Conservation (phyloP, 164 flowering plant species). For the Berberis vulgaris region DNA sequence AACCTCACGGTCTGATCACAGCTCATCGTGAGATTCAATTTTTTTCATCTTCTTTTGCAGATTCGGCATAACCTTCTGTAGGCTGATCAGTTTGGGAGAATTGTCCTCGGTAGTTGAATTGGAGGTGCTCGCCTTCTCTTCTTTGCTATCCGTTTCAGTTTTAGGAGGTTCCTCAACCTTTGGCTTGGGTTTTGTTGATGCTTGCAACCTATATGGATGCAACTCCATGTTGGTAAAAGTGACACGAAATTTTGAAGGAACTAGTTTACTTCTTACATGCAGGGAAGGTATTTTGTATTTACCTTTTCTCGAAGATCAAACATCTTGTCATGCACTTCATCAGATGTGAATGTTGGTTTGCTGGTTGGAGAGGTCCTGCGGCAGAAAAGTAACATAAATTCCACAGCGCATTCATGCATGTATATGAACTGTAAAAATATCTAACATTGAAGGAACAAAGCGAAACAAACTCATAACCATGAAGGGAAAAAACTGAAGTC, state of each 20-base stretch:
- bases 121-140: conserved; percentile 9
- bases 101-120: conserved; percentile 15
- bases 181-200: conserved; percentile 82
- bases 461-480: too few relatives aligned
- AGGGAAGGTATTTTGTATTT: conserved; percentile 7
- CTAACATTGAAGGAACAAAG: too few relatives aligned
- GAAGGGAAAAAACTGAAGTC: too few relatives aligned
- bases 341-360: conserved; percentile 67
- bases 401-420: not conserved
- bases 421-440: too few relatives aligned
- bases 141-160: conserved; percentile 41
- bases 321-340: conserved; percentile 59
- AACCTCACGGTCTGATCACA: conserved; percentile 8
- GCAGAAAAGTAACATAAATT: not conserved
- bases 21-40: conserved; percentile 18
- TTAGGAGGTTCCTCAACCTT: conserved; percentile 64
- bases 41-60: conserved; percentile 7
- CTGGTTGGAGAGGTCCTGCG: conserved; percentile 52
- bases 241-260: not conserved
- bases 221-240: not conserved
- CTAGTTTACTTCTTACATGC: not conserved
- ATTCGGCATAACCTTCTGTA: conserved; percentile 8
- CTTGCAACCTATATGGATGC: conserved; percentile 45
- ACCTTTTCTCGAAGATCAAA: conserved; percentile 70
- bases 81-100: conserved; percentile 14